Evolutionary conservation across 2,329 filamentous ascomycete species (phyloP), one percentile per base, ranked within the genome.

Genomic region (Cladosporium phlei): DNA sequence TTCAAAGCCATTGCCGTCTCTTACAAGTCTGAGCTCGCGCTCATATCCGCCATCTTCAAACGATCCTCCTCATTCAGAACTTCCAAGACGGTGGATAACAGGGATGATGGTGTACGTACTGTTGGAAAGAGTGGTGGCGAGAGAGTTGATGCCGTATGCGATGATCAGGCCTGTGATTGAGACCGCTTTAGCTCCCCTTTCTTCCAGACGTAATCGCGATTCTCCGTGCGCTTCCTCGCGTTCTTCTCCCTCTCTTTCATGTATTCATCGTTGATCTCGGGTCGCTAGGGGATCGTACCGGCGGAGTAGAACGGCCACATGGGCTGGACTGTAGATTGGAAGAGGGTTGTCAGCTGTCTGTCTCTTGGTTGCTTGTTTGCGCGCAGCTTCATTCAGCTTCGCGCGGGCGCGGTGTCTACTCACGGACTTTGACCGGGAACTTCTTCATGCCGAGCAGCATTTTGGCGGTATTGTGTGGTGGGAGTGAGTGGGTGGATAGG

Each of bases 221-320:
- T 37, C 14, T 34, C 22, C 21, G 29, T 30, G 40, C 39, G 25
- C 38, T 19, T 12, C 21, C 21, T 38, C 35, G 35, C 35, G 38
- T 46, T 46, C n/a, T n/a, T n/a, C n/a, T n/a, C n/a, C n/a, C n/a
- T n/a, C n/a, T n/a, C n/a, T n/a, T 46, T 28, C 38, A 10, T 17
- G 25, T 16, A 25, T 25, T 39, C n/a, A 21, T 29, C 25, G 17
- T 39, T n/a, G 24, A 20, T 11, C 3, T 20, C 24, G 37, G 21
- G 19, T 34, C 14, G 25, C 25, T 21, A 16, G 34, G 32, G n/a
- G 25, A 34, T 37, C 60, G 35, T 93, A 95, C 91, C 89, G 69
- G 91, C 91, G 71, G 79, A 78, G 78, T 90, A 93, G 82, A 97
- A 97, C 61, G 91, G 91, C 70, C 81, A 82, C 83, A 94, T 83